These are phyloP conservation scores for Sclerotiophoma versabilis DNA, from an alignment of 2,329 filamentous ascomycete species.

Conservation along the genomic window DNA sequence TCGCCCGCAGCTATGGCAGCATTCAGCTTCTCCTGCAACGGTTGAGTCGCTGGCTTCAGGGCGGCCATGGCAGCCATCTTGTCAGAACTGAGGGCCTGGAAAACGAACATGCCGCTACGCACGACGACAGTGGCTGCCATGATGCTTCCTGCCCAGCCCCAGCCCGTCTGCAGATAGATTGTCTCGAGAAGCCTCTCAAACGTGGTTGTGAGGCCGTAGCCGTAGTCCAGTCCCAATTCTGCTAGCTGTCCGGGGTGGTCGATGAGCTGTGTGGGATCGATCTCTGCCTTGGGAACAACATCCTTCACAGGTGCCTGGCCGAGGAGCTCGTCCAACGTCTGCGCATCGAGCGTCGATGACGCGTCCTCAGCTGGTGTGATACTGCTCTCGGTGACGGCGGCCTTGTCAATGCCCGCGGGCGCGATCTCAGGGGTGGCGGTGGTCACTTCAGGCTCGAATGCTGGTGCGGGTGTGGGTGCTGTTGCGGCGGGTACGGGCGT, in stretches of 20 bases:
- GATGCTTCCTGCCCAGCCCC: conserved; percentile 86
- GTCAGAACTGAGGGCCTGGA: conserved; percentile 68
- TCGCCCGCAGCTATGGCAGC: conserved; percentile 55
- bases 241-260: conserved; percentile 84
- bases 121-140: conserved; percentile 68
- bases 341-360: conserved; percentile 15
- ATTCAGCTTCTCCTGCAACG: conserved; percentile 64
- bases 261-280: conserved; percentile 64
- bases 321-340: conserved; percentile 35
- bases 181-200: conserved; percentile 83
- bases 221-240: conserved; percentile 84
- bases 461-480: conserved; percentile 15
- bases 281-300: conserved; percentile 21
- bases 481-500: conserved; percentile 11
- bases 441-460: conserved; percentile 34
- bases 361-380: conserved; percentile 15
- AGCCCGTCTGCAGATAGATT: conserved; percentile 74
- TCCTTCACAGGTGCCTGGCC: conserved; percentile 20
- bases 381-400: conserved; percentile 33
- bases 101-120: conserved; percentile 67
- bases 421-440: conserved; percentile 43
- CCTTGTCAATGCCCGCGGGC: conserved; percentile 47
- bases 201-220: conserved; percentile 76
- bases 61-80: conserved; percentile 67
- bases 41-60: conserved; percentile 64